Percentiles rank a stretch among this genome's conserved stretches.
These are phyloP conservation scores for Kluyveromyces lactis DNA, from an alignment of 805 yeast species.

Conservation along the genomic window DNA sequence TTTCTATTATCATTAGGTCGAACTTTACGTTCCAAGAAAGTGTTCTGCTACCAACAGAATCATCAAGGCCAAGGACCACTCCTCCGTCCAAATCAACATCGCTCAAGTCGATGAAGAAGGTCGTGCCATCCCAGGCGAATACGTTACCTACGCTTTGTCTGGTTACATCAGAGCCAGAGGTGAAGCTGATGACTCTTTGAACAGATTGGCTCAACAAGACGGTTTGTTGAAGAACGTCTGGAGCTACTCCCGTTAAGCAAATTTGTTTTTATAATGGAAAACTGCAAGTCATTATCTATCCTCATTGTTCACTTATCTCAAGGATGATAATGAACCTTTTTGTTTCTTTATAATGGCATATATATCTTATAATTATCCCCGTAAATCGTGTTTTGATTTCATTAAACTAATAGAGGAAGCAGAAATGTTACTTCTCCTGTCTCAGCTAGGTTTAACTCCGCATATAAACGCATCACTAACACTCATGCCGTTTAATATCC, in stretches of 20 bases:
- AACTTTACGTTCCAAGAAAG: conserved; percentile 99
- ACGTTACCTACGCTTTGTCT: conserved; percentile 91
- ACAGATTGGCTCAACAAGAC: conserved; percentile 98
- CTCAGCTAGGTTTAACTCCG: too few species aligned
- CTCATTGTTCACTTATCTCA: too few species aligned
- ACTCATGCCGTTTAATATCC: too few species aligned
- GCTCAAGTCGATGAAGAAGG: conserved; percentile 98
- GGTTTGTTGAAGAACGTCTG: conserved; percentile 96
- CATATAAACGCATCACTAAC: too few species aligned
- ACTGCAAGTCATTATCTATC: too few species aligned
- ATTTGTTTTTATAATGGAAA: conserved; percentile 4
- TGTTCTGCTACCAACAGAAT: conserved; percentile 99
- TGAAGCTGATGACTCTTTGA: conserved; percentile 98
- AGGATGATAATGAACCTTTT: background rate
- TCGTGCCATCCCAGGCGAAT: conserved; percentile 82
- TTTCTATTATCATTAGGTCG: conserved; percentile 56
- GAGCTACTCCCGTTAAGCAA: conserved; percentile 80
- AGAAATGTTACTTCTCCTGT: too few species aligned
- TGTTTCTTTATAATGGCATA: conserved; percentile 4
- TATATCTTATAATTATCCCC: conserved; percentile 3
- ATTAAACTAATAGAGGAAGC: too few species aligned
- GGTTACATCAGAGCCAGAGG: conserved; percentile 99
- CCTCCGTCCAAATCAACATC: conserved; percentile 97
- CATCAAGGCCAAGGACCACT: conserved; percentile 99
- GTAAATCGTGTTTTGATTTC: conserved; percentile 4